phyloP scores from a whole-genome alignment of 352 stramenopile genomes.

The Globisporangium cystogenes region DNA sequence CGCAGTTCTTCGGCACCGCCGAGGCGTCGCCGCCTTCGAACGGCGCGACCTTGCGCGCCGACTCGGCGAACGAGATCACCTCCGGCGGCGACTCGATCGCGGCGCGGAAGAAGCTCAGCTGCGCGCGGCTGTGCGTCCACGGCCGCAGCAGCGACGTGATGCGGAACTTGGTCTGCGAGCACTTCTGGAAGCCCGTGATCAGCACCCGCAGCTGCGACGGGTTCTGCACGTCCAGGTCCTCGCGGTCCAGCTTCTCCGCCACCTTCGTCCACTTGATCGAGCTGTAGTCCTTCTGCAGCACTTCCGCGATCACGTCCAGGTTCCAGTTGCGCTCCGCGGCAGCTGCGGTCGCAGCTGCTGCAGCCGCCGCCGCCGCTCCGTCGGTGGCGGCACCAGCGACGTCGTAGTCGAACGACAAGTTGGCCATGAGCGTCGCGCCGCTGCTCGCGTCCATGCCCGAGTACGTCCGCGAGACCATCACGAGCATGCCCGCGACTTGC shows the following conservation, averaged over 20 bases:
- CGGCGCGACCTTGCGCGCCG: constrained; percentile 68
- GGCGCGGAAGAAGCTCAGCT: constrained; percentile 72
- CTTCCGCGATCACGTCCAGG: constrained; percentile 80
- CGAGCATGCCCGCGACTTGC: constrained; percentile 86
- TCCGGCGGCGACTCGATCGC: constrained; percentile 77
- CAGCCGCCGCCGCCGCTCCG: constrained; percentile 17
- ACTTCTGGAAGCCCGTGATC: constrained; percentile 73
- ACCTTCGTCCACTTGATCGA: constrained; percentile 87
- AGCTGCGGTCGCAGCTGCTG: constrained; percentile 17
- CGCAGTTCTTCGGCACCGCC: constrained; percentile 76
- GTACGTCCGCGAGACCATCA: constrained; percentile 84
- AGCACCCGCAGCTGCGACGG: constrained; percentile 61
- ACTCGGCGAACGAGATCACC: constrained; percentile 77
- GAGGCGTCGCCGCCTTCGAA: constrained; percentile 87
- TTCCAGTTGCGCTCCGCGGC: constrained; percentile 44
- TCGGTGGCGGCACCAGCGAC: constrained; percentile 14
- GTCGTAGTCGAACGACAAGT: constrained; percentile 76
- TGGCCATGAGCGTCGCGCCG: constrained; percentile 73
- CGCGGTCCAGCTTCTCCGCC: constrained; percentile 77
- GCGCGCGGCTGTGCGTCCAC: constrained; percentile 76
- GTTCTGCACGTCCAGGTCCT: constrained; percentile 64
- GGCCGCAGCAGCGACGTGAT: constrained; percentile 60
- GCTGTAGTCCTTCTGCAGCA: constrained; percentile 78
- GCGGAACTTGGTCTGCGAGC: constrained; percentile 79
- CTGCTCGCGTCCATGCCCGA: constrained; percentile 56